Conservation (phyloP, 2,329 filamentous ascomycete genomes). For the Nothopassalora personata region DNA sequence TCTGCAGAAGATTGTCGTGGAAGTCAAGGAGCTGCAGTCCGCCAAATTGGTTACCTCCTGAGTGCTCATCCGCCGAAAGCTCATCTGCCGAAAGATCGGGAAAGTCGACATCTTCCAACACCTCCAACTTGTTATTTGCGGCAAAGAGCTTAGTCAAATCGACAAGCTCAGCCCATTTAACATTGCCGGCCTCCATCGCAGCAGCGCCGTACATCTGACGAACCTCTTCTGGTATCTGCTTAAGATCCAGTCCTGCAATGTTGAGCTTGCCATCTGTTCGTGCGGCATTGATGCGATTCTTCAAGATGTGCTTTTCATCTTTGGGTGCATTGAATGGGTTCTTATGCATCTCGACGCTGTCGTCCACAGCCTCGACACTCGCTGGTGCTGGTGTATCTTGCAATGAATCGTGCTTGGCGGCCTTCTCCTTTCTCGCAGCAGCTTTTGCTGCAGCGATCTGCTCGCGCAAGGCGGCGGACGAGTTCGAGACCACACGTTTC, state of each 20-base stretch:
- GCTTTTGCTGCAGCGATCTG: slow-evolving; percentile 92
- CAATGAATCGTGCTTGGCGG: slow-evolving; percentile 21
- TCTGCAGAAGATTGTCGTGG: slow-evolving; percentile 72
- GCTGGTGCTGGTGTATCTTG: slow-evolving; percentile 12
- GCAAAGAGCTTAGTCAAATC: slow-evolving; percentile 79
- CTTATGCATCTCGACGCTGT: slow-evolving; percentile 55
- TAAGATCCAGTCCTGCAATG: slow-evolving; percentile 76
- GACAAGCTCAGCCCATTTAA: slow-evolving; percentile 85
- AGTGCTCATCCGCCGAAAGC: slow-evolving; percentile 60
- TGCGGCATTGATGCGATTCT: slow-evolving; percentile 66
- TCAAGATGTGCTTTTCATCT: slow-evolving; percentile 62
- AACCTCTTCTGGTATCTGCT: slow-evolving; percentile 74
- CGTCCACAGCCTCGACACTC: slow-evolving; percentile 34
- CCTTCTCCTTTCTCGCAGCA: slow-evolving; percentile 45
- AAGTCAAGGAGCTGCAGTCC: slow-evolving; percentile 76
- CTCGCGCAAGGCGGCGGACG: slow-evolving; percentile 75
- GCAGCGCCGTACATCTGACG: slow-evolving; percentile 86
- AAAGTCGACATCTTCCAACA: slow-evolving; percentile 68
- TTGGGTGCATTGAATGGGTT: slow-evolving; percentile 67
- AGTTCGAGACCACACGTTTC: slow-evolving; percentile 36
- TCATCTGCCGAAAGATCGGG: slow-evolving; percentile 59
- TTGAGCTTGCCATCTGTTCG: slow-evolving; percentile 77
- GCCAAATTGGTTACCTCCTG: slow-evolving; percentile 69
- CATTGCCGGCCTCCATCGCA: slow-evolving; percentile 55
- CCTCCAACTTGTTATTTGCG: slow-evolving; percentile 81